These are phyloP conservation scores for Pyricularia pennisetigena DNA, from an alignment of 2,329 filamentous ascomycete species.

Conservation along the genomic window DNA sequence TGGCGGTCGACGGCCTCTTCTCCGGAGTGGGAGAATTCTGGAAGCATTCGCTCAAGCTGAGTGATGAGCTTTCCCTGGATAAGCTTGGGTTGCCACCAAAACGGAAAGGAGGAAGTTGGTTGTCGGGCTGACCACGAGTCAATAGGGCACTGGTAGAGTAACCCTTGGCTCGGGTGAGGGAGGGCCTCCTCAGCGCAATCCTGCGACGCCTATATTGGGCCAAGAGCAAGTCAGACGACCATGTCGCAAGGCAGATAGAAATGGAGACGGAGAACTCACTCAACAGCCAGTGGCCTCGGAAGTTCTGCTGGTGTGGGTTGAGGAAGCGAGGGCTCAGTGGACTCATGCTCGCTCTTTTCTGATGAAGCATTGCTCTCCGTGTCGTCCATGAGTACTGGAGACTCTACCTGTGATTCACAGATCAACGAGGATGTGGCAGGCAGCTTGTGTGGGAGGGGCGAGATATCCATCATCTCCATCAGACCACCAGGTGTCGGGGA, in stretches of 20 bases:
- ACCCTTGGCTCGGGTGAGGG: constrained; percentile 64
- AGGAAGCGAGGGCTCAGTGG: constrained; percentile 32
- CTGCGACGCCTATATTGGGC: constrained; percentile 48
- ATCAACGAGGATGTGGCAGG: constrained; percentile 1
- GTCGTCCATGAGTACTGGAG: constrained; percentile 1
- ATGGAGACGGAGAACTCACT: constrained; percentile 32
- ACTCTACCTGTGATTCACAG: constrained; percentile 3
- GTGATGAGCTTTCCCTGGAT: constrained; percentile 32
- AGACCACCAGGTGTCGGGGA: constrained; percentile 70
- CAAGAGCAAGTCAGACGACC: constrained; percentile 14
- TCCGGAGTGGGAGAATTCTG: constrained; percentile 69
- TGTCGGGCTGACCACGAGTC: constrained; percentile 50
- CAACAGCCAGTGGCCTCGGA: constrained; percentile 34
- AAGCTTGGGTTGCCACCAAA: constrained; percentile 42
- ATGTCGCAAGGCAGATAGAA: constrained; percentile 2
- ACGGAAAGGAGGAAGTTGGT: constrained; percentile 61
- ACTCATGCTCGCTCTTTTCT: constrained; percentile 54
- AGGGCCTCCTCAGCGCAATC: constrained; percentile 61
- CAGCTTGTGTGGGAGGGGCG: constrained; percentile 78
- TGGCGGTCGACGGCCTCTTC: constrained; percentile 48
- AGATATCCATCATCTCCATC: constrained; percentile 84
- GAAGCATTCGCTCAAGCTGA: constrained; percentile 74
- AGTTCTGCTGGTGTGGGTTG: constrained; percentile 37
- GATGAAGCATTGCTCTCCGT: constrained; percentile 34
- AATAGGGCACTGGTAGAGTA: constrained; percentile 56